Conservation (phyloP, 192 early-diverging fungal genomes). For the Chytriomyces confervae region DNA sequence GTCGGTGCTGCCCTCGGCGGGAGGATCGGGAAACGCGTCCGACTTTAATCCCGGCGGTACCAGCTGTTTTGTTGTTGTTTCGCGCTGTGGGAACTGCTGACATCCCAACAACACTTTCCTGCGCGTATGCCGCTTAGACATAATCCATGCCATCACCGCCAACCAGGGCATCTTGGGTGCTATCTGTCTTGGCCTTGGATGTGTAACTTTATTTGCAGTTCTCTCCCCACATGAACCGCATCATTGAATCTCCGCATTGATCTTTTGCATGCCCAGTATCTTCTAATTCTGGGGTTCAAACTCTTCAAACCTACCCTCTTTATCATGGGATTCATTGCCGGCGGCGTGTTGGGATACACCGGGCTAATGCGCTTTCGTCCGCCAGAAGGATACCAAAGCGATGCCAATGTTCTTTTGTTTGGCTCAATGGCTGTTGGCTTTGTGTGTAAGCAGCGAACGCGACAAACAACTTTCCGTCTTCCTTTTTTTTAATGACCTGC, state of each 20-base stretch:
- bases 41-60: background rate
- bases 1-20: background rate
- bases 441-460: constrained; percentile 6
- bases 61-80: background rate
- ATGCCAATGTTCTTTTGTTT: constrained; percentile 31
- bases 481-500: background rate
- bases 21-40: background rate
- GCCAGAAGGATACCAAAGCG: constrained; percentile 15
- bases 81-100: background rate
- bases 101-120: no score
- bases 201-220: background rate
- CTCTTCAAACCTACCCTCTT: constrained; percentile 33
- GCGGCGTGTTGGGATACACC: constrained; percentile 19
- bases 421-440: constrained; percentile 26
- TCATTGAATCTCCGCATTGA: background rate
- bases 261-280: constrained; percentile 4
- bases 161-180: constrained; percentile 31
- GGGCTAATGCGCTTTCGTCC: constrained; percentile 29
- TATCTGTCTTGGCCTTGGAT: constrained; percentile 8
- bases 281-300: constrained; percentile 31
- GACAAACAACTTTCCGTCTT: background rate
- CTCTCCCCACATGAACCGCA: background rate
- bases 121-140: background rate
- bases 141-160: constrained; percentile 10
- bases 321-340: constrained; percentile 26